Evolutionary conservation across 345 rosid species (phyloP).

Genomic region (Ceriops decandra): DNA sequence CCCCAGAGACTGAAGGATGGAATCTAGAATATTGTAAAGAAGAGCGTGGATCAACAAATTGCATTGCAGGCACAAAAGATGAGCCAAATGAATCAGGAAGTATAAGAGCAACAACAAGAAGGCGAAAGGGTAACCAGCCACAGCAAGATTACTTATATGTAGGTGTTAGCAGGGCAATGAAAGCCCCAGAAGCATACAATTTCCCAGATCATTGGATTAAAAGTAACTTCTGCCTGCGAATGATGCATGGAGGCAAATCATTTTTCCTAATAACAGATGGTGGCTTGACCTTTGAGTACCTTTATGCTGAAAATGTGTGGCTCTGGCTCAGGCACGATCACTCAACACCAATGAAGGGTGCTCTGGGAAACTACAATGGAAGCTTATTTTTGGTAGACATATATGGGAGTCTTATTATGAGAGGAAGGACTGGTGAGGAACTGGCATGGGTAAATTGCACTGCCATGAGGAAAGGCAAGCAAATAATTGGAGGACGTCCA

Average conservation of each 20-base stretch:
- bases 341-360: conserved; percentile 53
- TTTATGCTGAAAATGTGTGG: conserved; percentile 54
- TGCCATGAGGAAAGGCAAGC: conserved; percentile 50
- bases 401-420: conserved; percentile 47
- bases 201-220: conserved; percentile 40
- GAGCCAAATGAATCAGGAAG: conserved; percentile 43
- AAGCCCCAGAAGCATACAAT: conserved; percentile 23
- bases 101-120: conserved; percentile 40
- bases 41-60: conserved; percentile 56
- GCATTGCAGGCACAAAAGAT: conserved; percentile 52
- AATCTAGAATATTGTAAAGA: conserved; percentile 71
- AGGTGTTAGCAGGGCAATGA: conserved; percentile 9
- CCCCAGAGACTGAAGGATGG: conserved; percentile 76
- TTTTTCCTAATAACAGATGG: conserved; percentile 51
- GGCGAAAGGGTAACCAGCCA: conserved; percentile 39
- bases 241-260: conserved; percentile 53
- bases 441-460: conserved; percentile 62
- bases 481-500: conserved; percentile 55
- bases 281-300: conserved; percentile 58
- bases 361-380: conserved; percentile 59
- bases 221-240: conserved; percentile 44
- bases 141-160: conserved; percentile 43
- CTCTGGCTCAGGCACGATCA: conserved; percentile 70
- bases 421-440: conserved; percentile 48
- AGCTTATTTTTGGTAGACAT: conserved; percentile 56